Conservation (phyloP, 257 asterid species). For the Ilex aquifolium region DNA sequence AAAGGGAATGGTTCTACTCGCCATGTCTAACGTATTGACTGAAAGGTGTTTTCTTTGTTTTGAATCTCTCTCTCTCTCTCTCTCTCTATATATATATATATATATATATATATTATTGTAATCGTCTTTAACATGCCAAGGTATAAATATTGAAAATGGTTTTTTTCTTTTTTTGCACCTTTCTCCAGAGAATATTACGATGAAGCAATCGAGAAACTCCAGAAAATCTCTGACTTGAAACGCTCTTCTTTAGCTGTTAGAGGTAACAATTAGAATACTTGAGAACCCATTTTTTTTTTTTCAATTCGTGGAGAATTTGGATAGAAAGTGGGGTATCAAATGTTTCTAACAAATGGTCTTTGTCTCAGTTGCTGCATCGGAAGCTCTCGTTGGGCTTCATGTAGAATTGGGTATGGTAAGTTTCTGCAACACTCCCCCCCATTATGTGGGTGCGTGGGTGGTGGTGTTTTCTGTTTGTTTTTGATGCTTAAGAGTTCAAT, state of each 20-base stretch:
- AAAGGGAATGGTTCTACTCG: slow-evolving; percentile 70
- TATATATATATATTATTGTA: neutral
- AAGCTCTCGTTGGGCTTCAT: slow-evolving; percentile 79
- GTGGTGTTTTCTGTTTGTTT: neutral
- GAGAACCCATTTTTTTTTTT: neutral
- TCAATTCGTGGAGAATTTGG: neutral
- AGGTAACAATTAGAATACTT: slow-evolving; percentile 34
- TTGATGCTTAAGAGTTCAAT: neutral
- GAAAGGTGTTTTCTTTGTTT: slow-evolving; percentile 59
- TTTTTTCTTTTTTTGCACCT: neutral
- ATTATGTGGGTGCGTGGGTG: neutral
- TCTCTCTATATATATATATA: neutral
- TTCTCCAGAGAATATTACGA: slow-evolving; percentile 50
- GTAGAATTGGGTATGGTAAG: slow-evolving; percentile 59
- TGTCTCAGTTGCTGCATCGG: slow-evolving; percentile 84
- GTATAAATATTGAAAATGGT: neutral
- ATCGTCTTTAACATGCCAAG: neutral
- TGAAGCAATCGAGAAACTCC: slow-evolving; percentile 74
- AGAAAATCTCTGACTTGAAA: slow-evolving; percentile 47
- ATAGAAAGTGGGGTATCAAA: neutral
- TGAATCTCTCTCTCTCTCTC: no score
- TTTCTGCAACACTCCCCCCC: neutral
- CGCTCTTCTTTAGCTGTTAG: slow-evolving; percentile 53
- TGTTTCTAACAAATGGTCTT: slow-evolving; percentile 13
- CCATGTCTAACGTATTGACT: slow-evolving; percentile 69